Conservation (phyloP, 1,284 basidiomycete species). For the Fomitiporia mediterranea region DNA sequence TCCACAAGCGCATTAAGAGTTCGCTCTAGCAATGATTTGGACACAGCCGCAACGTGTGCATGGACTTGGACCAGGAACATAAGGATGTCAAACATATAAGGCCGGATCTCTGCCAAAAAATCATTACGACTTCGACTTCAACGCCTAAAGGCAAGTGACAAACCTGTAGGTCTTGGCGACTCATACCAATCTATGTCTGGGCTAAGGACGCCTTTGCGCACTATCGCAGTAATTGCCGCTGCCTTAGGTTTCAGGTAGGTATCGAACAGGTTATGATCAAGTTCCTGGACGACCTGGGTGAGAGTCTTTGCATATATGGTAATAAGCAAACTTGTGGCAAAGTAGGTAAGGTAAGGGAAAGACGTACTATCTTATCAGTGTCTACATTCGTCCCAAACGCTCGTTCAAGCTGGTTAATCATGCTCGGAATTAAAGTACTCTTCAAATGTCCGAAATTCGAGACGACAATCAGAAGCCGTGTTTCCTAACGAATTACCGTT, state of each 20-base stretch:
- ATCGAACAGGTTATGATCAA: conserved; percentile 86
- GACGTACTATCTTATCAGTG: conserved; percentile 65
- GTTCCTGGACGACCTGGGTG: conserved; percentile 71
- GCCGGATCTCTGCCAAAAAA: conserved; percentile 77
- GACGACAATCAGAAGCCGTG: conserved; percentile 82
- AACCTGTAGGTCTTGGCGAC: conserved; percentile 83
- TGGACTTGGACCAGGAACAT: conserved; percentile 90
- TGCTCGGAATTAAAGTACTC: conserved; percentile 65
- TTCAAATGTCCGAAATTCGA: conserved; percentile 85
- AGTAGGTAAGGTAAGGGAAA: background rate
- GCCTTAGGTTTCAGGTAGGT: conserved; percentile 83
- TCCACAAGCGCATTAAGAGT: conserved; percentile 82
- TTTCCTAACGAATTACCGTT: conserved; percentile 52
- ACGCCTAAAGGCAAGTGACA: too few relatives aligned
- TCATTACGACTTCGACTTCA: too few relatives aligned
- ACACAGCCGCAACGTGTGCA: conserved; percentile 80
- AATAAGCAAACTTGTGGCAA: background rate
- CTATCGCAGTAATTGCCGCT: conserved; percentile 57
- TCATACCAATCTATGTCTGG: conserved; percentile 87
- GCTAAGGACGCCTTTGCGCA: conserved; percentile 78
- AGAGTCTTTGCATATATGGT: conserved; percentile 47
- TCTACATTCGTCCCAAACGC: conserved; percentile 72
- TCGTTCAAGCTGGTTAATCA: conserved; percentile 78
- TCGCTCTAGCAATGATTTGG: conserved; percentile 76
- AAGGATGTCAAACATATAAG: conserved; percentile 90